Conservation (phyloP, 1,284 basidiomycete genomes). For the Ceratobasidium sp. region DNA sequence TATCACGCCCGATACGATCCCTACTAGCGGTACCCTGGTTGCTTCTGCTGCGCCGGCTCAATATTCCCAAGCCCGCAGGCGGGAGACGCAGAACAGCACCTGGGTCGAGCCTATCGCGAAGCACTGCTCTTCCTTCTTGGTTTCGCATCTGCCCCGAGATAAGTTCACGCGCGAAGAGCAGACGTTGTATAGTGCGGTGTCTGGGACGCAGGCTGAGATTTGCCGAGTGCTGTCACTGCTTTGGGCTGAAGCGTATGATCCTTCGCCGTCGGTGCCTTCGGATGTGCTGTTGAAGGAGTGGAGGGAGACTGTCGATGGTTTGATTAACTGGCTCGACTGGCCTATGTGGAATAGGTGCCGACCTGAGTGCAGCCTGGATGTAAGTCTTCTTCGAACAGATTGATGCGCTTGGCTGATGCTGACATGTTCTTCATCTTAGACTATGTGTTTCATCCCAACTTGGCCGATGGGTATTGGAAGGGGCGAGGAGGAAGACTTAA, state of each 20-base stretch:
- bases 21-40: neutral
- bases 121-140: conserved; percentile 33
- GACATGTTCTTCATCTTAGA: neutral
- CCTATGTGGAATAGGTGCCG: conserved; percentile 36
- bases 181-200: conserved; percentile 14
- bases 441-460: conserved; percentile 41
- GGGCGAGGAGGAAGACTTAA: conserved; percentile 30
- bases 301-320: conserved; percentile 3
- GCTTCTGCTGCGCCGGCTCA: neutral
- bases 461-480: conserved; percentile 28
- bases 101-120: conserved; percentile 33
- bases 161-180: conserved; percentile 35
- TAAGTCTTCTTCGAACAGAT: conserved; percentile 6
- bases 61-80: neutral
- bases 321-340: conserved; percentile 39
- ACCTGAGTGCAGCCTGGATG: conserved; percentile 32
- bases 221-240: conserved; percentile 33
- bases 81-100: neutral
- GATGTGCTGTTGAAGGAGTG: neutral
- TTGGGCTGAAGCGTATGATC: conserved; percentile 40
- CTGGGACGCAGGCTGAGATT: conserved; percentile 24
- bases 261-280: neutral
- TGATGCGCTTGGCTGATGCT: neutral
- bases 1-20: conserved; percentile 52
- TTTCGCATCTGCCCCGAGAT: conserved; percentile 24